Evolutionary conservation across 352 stramenopile species (phyloP), one percentile per base, ranked within the genome.

Genomic region (Phytophthora cactorum): DNA sequence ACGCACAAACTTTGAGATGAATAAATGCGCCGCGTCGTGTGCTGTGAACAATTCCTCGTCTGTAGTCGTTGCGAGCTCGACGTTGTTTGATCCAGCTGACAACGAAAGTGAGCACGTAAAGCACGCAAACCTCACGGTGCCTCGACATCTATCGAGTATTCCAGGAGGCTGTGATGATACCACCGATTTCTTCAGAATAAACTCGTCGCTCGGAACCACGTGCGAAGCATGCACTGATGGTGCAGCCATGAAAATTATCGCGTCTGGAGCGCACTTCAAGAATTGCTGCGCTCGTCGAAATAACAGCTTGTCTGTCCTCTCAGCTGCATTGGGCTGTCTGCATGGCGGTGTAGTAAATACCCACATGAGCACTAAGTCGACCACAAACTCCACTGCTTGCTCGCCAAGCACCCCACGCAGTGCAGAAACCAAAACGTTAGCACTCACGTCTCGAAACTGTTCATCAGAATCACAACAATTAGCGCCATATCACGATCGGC

Each of bases 121-220:
- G 29, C 83, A 90, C 4, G 86, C 62, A 59, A 91, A 90, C 8
- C 52, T 51, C 0, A 81, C 10, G 0, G 41, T 14, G 6, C 11
- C 44, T 43, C n/a, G 31, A 7, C 22, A 25, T 15, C 25, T 29
- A 8, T 47, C 29, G 5, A 88, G 51, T 10, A 82, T 57, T 14
- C 47, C 61, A 2, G 72, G 66, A 54, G 72, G 58, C n/a, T 92
- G 81, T 10, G 77, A 79, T 4, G 72, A 41, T 17, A 89, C 60
- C 27, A 88, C 52, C 2, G 78, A 75, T 52, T 89, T 89, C n/a
- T 72, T 70, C 15, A 92, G 41, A 4, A 92, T 74, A 64, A 90
- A 89, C 0, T 90, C 77, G 25, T 75, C 53, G 0, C 8, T 10
- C 1, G 72, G 67, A 2, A 90, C 49, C 8, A 81, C 72, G n/a